A percentile compares a stretch with the other conserved stretches of the same genome.
phyloP scores from a whole-genome alignment of 2,329 filamentous ascomycete species.

The Ophiocordyceps camponoti-rufipedis region DNA sequence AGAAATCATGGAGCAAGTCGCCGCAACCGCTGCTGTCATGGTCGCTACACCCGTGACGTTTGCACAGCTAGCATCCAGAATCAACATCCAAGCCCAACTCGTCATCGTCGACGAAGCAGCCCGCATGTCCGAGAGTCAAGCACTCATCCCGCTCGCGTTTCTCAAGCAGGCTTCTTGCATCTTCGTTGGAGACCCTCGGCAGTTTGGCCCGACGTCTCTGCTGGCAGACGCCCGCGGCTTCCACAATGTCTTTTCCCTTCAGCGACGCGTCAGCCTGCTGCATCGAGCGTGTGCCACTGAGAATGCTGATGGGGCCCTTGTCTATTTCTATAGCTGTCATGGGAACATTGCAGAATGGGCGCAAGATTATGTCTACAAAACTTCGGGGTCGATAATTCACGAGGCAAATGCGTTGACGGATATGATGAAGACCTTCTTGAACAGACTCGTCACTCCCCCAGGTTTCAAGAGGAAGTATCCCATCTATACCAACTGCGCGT shows the following conservation, averaged over 20 bases:
- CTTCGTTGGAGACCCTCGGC: background rate
- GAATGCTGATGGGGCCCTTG: background rate
- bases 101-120: background rate
- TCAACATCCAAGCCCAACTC: background rate
- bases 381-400: background rate
- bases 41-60: background rate
- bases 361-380: background rate
- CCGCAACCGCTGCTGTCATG: background rate
- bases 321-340: background rate
- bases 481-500: too few relatives aligned
- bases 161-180: background rate
- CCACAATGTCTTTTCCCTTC: background rate
- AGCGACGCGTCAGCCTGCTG: background rate
- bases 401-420: background rate
- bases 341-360: background rate
- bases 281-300: background rate
- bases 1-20: background rate
- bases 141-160: background rate
- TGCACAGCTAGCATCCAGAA: background rate
- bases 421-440: too few relatives aligned
- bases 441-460: too few relatives aligned
- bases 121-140: background rate
- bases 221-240: background rate
- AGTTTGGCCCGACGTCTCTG: background rate
- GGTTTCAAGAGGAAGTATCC: too few relatives aligned